Base-by-base conservation (phyloP, 139 green algal species). In the Axilococcus clingmanii region DNA sequence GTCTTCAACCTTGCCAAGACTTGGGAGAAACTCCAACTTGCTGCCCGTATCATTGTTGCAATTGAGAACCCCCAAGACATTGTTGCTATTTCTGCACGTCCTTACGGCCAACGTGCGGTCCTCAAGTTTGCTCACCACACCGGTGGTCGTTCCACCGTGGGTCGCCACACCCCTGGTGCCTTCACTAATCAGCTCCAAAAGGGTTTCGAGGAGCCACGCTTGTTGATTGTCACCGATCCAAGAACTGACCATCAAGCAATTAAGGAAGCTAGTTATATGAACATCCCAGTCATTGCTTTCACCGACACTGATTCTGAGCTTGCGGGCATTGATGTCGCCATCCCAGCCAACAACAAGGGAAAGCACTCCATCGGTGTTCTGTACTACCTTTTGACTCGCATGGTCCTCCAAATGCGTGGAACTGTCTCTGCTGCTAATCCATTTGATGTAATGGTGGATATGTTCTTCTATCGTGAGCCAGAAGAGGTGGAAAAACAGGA, bases 271-370 rank as follows among this genome's bases (percentile, higher is more conserved):
- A 72, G 85, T 28, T 96, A 98, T 71, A 82, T 94, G 71, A 98
- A 98, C 88, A 94, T 99, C 68, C 93, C 93, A 50, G 94, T 85
- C 45, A 98, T 99, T 57, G 91, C 92, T 4, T 99, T 99, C 79
- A 95, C 84, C 79, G 93, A 99, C 81, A 97, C 93, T 19, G 92
- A 98, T 79, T 96, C 86, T 14, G 55, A 72, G 54, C 57, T 72
- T 47, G n/a, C 74, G 31, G 71, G 87, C 63, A 86, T 99, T 48
- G 92, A 99, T 69, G 75, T 99, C 17, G 93, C 91, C 57, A 99
- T 99, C 74, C 92, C 93, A 29, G 92, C 92, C 66, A 99, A 99
- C 86, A 99, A 99, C 93, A 98, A 98, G 86, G 90, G 80, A 59
- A 94, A 94, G 76, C 83, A 96, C 69, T 84, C 80, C 45, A 94